Conservation (phyloP, 345 rosid genomes). For the Euphorbia lathyris region DNA sequence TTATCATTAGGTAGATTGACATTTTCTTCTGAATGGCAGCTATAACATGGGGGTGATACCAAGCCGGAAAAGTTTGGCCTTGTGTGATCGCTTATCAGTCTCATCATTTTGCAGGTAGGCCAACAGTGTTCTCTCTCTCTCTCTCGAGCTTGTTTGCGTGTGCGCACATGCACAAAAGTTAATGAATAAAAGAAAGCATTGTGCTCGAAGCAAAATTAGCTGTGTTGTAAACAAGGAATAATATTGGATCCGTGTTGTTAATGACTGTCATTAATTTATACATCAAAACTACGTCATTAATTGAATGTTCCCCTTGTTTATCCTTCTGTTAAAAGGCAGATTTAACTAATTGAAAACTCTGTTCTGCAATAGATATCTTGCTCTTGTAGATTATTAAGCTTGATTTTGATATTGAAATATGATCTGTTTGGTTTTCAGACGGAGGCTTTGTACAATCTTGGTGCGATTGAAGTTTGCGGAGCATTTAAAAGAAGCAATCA, state of each 20-base stretch:
- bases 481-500: slow-evolving; percentile 80
- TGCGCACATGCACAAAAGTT: too few species aligned
- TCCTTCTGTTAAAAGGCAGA: background rate
- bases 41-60: slow-evolving; percentile 92
- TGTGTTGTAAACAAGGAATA: background rate
- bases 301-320: background rate
- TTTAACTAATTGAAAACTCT: too few species aligned
- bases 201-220: background rate
- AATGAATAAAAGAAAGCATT: background rate
- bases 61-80: slow-evolving; percentile 80
- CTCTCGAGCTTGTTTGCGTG: too few species aligned
- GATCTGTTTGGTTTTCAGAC: slow-evolving; percentile 43
- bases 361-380: background rate
- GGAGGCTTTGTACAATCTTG: slow-evolving; percentile 69
- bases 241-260: background rate
- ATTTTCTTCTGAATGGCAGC: slow-evolving; percentile 43
- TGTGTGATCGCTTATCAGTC: slow-evolving; percentile 65
- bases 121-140: background rate
- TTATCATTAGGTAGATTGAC: slow-evolving; percentile 3
- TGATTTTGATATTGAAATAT: background rate
- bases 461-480: slow-evolving; percentile 73
- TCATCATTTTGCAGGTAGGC: slow-evolving; percentile 80
- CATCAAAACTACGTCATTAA: background rate
- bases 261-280: too few species aligned
- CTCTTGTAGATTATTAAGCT: background rate